A percentile compares a stretch with the other conserved stretches of the same genome.
These are phyloP conservation scores for Aspergillus incahuasiensis DNA, from an alignment of 495 filamentous ascomycete species.

Conservation along the genomic window DNA sequence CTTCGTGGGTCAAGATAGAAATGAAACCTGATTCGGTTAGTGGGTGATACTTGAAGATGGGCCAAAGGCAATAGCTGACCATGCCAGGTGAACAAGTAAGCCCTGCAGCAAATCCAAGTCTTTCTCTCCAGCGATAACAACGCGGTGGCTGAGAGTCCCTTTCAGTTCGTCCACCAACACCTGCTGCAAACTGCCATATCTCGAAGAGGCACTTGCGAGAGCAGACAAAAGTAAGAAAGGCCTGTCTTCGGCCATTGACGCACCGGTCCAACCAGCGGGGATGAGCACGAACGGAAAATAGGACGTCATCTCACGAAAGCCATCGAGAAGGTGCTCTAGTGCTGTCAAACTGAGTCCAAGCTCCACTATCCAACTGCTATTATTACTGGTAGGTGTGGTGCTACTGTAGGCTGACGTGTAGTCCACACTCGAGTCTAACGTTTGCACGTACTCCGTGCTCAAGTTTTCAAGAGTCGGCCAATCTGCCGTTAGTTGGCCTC, in stretches of 20 bases:
- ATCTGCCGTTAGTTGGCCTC: not conserved
- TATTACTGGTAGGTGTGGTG: not conserved
- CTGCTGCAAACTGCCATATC: not conserved
- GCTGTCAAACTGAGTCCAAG: not conserved
- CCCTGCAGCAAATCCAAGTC: constrained; percentile 2
- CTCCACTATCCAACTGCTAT: not conserved
- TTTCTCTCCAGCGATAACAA: not conserved
- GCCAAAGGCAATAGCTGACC: not conserved
- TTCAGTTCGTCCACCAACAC: not conserved
- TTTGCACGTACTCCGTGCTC: not conserved
- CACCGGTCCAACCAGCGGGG: not conserved
- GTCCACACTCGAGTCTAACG: not conserved
- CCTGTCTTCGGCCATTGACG: not conserved
- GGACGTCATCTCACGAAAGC: not conserved
- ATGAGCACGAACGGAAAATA: constrained; percentile 1
- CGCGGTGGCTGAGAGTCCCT: not conserved
- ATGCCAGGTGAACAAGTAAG: not conserved
- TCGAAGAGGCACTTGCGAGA: not conserved
- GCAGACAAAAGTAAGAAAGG: not conserved
- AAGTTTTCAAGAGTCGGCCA: not conserved
- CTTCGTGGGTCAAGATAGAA: constrained; percentile 3
- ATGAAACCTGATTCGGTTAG: constrained; percentile 1
- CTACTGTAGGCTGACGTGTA: no score
- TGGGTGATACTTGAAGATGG: not conserved
- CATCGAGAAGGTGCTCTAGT: not conserved